Evolutionary conservation across 805 yeast species (phyloP), one percentile per base, ranked within the genome.

Genomic region (Saccharomycopsis fermentans): DNA sequence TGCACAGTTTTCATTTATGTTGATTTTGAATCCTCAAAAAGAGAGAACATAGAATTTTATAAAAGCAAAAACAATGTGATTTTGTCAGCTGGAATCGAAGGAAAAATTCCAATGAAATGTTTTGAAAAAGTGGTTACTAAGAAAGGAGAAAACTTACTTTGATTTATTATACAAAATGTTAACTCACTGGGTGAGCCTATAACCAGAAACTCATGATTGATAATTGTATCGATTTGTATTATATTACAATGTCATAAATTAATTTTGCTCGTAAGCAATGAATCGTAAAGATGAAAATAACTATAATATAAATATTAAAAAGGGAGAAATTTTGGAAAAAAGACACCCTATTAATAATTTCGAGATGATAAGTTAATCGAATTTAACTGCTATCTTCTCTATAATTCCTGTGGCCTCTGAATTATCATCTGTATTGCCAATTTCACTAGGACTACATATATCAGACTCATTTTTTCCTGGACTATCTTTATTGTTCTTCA

Each of bases 41-140:
- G 27, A 6, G 72, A 70, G 1, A 69, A 65, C n/a, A 71, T 84
- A 21, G 64, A 65, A 59, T 80, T 94, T 57, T 86, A 74, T 71
- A 76, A 72, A 65, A 84, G 95, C 54, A 72, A 77, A 16, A 94
- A 94, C 67, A 82, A 86, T 9, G 98, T 90, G 6, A 81, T 87
- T 27, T 70, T 91, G 55, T 77, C 86, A 3, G 73, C 79, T 5
- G 92, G 95, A 1, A 70, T 69, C 2, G 63, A 75, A 8, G 95
- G 95, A 0, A 53, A 70, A 1, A 70, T 88, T 2, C 68, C 76
- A 0, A 65, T 68, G 6, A 70, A 74, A 16, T 80, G 69, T 57
- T 82, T 87, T 57, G 53, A 50, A 2, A 68, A 68, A 53, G 73
- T 76, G 2, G 69, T 72, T n/a, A 71, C 73, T 55, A 59, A 68